Percentiles rank a stretch among this genome's conserved stretches.
These are phyloP conservation scores for Fusarium luffae DNA, from an alignment of 2,329 filamentous ascomycete species.

Conservation along the genomic window DNA sequence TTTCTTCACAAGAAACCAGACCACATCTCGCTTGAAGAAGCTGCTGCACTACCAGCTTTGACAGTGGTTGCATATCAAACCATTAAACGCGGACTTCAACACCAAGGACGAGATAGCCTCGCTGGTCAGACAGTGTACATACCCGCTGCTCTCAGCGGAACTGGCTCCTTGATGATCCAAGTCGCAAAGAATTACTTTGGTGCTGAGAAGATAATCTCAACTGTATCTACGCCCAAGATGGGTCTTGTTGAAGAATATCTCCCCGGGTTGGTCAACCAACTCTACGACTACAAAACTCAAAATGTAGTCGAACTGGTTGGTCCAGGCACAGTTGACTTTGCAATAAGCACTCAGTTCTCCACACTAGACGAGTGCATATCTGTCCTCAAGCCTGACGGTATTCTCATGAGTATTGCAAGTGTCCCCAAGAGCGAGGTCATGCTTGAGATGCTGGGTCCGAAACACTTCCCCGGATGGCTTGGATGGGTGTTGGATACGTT, in stretches of 20 bases:
- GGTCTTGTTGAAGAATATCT: constrained; percentile 55
- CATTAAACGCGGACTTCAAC: constrained; percentile 53
- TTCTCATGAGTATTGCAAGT: constrained; percentile 56
- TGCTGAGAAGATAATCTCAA: constrained; percentile 60
- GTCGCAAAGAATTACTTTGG: constrained; percentile 62
- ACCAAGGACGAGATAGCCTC: constrained; percentile 53
- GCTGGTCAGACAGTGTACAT: constrained; percentile 64
- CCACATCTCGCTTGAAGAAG: constrained; percentile 50
- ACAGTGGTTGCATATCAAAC: constrained; percentile 58
- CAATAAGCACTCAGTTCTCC: constrained; percentile 59
- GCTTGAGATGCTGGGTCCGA: constrained; percentile 47
- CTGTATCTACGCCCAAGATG: constrained; percentile 64
- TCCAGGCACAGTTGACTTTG: constrained; percentile 60
- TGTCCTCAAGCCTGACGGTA: constrained; percentile 53
- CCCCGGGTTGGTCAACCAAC: constrained; percentile 59
- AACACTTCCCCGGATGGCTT: constrained; percentile 52
- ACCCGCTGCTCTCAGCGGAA: constrained; percentile 61
- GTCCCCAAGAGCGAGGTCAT: constrained; percentile 49
- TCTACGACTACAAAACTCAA: constrained; percentile 62
- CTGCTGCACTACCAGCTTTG: constrained; percentile 51
- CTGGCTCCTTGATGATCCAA: constrained; percentile 59
- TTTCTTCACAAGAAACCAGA: constrained; percentile 51
- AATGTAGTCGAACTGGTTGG: constrained; percentile 53
- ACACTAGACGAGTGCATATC: constrained; percentile 54
- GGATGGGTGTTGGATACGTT: constrained; percentile 50